phyloP scores from a whole-genome alignment of 2,329 filamentous ascomycete genomes.

The Trichoderma aggressivum region DNA sequence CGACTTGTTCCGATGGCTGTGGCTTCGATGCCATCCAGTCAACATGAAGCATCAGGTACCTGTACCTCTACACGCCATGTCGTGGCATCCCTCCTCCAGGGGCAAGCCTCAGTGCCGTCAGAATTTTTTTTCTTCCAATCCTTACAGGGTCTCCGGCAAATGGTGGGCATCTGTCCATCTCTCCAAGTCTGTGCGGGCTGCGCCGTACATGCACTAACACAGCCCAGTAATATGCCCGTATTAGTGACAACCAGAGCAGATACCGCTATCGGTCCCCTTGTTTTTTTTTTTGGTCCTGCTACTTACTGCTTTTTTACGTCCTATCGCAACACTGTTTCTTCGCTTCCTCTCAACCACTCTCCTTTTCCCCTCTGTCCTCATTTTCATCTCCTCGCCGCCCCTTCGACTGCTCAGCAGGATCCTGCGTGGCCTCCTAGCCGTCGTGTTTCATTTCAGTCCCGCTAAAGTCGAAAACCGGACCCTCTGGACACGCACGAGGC shows the following conservation, averaged over 20 bases:
- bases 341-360: not conserved
- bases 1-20: not conserved
- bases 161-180: not conserved
- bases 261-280: slow-evolving; percentile 12
- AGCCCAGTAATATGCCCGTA: slow-evolving; percentile 1
- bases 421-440: slow-evolving; percentile 2
- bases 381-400: not conserved
- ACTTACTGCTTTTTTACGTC: not conserved
- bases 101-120: not conserved
- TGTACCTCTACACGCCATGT: not conserved
- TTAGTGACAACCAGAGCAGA: not conserved
- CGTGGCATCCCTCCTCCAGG: not conserved
- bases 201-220: slow-evolving; percentile 5
- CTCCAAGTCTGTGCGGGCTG: not conserved
- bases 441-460: not conserved
- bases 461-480: not conserved
- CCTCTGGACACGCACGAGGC: slow-evolving; percentile 10
- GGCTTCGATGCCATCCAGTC: not conserved
- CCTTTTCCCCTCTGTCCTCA: not conserved
- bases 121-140: not conserved
- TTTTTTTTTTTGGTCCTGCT: slow-evolving; percentile 10
- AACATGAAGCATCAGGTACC: not conserved
- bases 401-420: not conserved
- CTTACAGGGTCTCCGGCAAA: not conserved
- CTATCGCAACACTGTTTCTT: not conserved